These are phyloP conservation scores for Penicillium antarcticum DNA, from an alignment of 495 filamentous ascomycete genomes.

Conservation along the genomic window DNA sequence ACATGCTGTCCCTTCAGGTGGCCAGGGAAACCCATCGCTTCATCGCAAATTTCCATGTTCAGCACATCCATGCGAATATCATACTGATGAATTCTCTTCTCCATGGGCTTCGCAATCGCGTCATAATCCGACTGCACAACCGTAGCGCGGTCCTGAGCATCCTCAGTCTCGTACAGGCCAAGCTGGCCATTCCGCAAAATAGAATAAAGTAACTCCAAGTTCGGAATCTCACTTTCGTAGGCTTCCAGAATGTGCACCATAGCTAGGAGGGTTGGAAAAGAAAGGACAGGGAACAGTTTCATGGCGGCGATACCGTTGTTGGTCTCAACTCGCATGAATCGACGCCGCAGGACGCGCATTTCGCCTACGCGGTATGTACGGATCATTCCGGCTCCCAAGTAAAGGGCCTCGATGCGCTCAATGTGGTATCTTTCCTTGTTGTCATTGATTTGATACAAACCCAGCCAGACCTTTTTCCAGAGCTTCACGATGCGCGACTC, in stretches of 20 bases:
- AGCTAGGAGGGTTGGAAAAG: slow-evolving; percentile 15
- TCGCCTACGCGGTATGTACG: neutral
- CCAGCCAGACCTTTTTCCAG: slow-evolving; percentile 21
- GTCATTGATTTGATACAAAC: slow-evolving; percentile 17
- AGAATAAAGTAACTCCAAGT: slow-evolving; percentile 12
- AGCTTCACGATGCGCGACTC: slow-evolving; percentile 13
- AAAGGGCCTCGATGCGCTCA: slow-evolving; percentile 16
- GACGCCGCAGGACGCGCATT: slow-evolving; percentile 2
- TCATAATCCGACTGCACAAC: neutral
- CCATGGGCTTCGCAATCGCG: slow-evolving; percentile 12
- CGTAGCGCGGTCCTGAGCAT: neutral
- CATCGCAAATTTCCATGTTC: slow-evolving; percentile 14
- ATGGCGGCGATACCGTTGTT: slow-evolving; percentile 15
- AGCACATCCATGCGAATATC: slow-evolving; percentile 14
- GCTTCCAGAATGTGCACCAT: slow-evolving; percentile 17
- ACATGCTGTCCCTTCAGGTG: slow-evolving; percentile 4
- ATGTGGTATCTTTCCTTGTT: slow-evolving; percentile 8
- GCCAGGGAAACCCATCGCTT: slow-evolving; percentile 3
- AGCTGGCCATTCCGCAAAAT: slow-evolving; percentile 11
- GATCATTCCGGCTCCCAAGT: slow-evolving; percentile 13
- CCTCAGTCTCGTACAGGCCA: neutral
- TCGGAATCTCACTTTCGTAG: slow-evolving; percentile 18
- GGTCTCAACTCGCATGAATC: neutral
- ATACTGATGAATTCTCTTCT: slow-evolving; percentile 8
- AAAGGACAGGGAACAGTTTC: slow-evolving; percentile 14